Evolutionary conservation across 176 grass and related monocot species (phyloP).

Genomic region (Zea luxurians): DNA sequence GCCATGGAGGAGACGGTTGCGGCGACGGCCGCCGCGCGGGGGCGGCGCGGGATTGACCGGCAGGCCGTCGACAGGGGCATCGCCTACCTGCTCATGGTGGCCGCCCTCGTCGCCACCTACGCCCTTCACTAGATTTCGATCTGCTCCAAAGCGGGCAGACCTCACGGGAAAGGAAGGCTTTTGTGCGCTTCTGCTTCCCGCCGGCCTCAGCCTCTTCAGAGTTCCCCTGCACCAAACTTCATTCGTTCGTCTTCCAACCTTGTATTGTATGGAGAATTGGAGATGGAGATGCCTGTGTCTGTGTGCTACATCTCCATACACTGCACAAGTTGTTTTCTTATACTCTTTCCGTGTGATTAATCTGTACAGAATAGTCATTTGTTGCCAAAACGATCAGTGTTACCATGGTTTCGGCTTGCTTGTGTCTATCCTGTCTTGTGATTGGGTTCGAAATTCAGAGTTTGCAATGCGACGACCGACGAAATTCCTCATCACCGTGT

Average conservation of each 20-base stretch:
- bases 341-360: neutral
- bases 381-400: neutral
- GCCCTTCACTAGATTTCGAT: conserved; percentile 42
- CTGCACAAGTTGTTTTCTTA: neutral
- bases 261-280: neutral
- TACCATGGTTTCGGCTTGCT: neutral
- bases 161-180: neutral
- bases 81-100: conserved; percentile 62
- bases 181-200: neutral
- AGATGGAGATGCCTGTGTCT: neutral
- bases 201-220: neutral
- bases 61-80: conserved; percentile 60
- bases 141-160: neutral
- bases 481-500: too few relatives aligned
- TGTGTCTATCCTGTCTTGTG: neutral
- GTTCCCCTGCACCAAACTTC: conserved; percentile 26
- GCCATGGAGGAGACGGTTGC: conserved; percentile 16
- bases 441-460: neutral
- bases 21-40: neutral
- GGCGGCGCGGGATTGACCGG: conserved; percentile 36
- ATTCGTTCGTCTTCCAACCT: neutral
- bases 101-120: conserved; percentile 62
- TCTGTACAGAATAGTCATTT: neutral
- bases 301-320: neutral
- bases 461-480: too few relatives aligned